A percentile compares a stretch with the other conserved stretches of the same genome.
phyloP scores from a whole-genome alignment of 768 basidiomycete genomes.

The Boletus eberwhitei region DNA sequence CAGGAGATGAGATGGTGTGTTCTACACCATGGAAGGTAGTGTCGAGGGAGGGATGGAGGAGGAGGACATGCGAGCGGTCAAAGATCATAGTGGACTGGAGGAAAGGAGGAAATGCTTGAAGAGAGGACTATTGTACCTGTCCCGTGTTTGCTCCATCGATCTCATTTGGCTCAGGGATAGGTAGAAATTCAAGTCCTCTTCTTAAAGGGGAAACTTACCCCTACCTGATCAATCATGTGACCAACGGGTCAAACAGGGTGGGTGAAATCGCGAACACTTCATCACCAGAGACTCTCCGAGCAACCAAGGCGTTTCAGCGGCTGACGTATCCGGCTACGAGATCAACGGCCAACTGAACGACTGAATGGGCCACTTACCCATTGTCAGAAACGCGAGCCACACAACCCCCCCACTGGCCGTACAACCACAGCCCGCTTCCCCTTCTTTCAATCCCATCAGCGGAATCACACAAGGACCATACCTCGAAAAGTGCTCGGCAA shows the following conservation, averaged over 20 bases:
- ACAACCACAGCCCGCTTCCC: background rate
- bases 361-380: constrained; percentile 1
- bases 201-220: constrained; percentile 24
- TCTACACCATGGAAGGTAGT: constrained; percentile 66
- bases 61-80: constrained; percentile 25
- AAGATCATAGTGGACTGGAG: constrained; percentile 25
- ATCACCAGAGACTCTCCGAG: too few relatives aligned
- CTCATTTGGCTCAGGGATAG: constrained; percentile 8
- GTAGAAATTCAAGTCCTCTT: constrained; percentile 20
- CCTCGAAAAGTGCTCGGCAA: constrained; percentile 10
- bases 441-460: background rate
- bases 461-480: constrained; percentile 4
- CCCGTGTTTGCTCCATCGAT: constrained; percentile 23
- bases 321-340: constrained; percentile 14
- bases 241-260: constrained; percentile 15
- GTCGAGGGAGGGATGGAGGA: constrained; percentile 53
- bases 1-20: constrained; percentile 56
- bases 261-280: too few relatives aligned
- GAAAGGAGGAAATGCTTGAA: background rate
- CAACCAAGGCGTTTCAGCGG: background rate
- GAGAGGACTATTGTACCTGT: constrained; percentile 14
- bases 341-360: constrained; percentile 14
- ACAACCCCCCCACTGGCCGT: too few relatives aligned
- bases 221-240: constrained; percentile 25
- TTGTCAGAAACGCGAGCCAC: too few relatives aligned